A percentile compares a stretch with the other conserved stretches of the same genome.
These are phyloP conservation scores for Daldinia vernicosa DNA, from an alignment of 495 filamentous ascomycete genomes.

Conservation along the genomic window DNA sequence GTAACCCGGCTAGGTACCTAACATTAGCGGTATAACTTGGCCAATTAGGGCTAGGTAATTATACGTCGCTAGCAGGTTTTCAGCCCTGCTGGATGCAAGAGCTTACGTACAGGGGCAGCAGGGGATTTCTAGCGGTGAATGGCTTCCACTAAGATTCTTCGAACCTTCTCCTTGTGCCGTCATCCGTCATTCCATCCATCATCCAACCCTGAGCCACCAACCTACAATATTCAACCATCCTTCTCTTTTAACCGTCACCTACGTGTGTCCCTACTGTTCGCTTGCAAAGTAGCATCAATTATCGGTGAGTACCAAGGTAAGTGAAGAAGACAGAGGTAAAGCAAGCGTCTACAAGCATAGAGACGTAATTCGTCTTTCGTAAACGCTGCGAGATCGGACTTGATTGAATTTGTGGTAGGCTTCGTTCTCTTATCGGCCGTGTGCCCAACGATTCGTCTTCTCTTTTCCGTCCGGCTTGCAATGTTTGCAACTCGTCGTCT, in stretches of 20 bases:
- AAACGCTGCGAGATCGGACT: background rate
- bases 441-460: background rate
- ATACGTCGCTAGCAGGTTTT: background rate
- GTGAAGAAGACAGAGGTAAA: background rate
- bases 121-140: conserved; percentile 10
- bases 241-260: background rate
- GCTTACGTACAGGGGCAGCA: background rate
- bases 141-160: background rate
- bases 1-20: background rate
- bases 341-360: background rate
- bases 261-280: background rate
- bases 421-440: background rate
- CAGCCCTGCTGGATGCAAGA: conserved; percentile 13
- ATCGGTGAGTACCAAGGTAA: background rate
- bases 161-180: conserved; percentile 1
- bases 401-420: background rate
- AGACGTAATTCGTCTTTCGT: background rate
- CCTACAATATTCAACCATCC: background rate
- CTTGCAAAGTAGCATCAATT: background rate
- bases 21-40: background rate
- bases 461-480: background rate
- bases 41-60: background rate
- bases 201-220: background rate
- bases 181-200: background rate
- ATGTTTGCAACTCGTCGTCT: background rate